These are phyloP conservation scores for Stachybotrys chartarum DNA, from an alignment of 2,329 filamentous ascomycete species.

Conservation along the genomic window DNA sequence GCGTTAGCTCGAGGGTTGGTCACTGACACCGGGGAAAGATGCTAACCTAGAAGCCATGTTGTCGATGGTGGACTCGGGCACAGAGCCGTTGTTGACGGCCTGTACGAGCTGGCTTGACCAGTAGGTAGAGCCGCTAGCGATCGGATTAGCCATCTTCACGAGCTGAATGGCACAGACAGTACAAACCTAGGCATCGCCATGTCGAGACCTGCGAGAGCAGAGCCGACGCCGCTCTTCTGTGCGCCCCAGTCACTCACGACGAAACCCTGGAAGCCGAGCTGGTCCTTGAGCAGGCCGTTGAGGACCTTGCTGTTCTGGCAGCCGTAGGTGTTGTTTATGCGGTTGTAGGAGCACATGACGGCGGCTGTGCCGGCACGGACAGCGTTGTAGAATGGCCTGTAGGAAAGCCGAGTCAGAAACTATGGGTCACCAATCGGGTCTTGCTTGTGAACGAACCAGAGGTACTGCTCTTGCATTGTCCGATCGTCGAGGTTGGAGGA, in stretches of 20 bases:
- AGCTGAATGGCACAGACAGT: background rate
- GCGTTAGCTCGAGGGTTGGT: background rate
- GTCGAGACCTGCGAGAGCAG: constrained; percentile 54
- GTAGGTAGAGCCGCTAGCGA: constrained; percentile 34
- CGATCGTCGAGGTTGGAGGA: constrained; percentile 59
- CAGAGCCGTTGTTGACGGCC: constrained; percentile 69
- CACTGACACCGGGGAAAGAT: background rate
- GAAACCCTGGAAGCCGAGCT: constrained; percentile 61
- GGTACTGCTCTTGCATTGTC: constrained; percentile 58
- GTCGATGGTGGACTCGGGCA: constrained; percentile 62
- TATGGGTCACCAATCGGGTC: background rate
- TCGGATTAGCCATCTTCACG: background rate
- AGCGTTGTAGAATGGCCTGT: constrained; percentile 52
- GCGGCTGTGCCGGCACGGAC: constrained; percentile 48
- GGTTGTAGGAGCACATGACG: constrained; percentile 65
- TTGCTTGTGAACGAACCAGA: constrained; percentile 28
- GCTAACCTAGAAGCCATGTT: constrained; percentile 66
- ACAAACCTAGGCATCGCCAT: constrained; percentile 54
- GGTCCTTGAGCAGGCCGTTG: constrained; percentile 60
- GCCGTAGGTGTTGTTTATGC: constrained; percentile 65
- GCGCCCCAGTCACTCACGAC: constrained; percentile 64
- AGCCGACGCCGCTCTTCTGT: constrained; percentile 47
- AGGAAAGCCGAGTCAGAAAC: background rate
- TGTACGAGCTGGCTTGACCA: constrained; percentile 60
- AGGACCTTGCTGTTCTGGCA: constrained; percentile 66